phyloP scores from a whole-genome alignment of 306 rosid genomes.

The Biancaea sappan region DNA sequence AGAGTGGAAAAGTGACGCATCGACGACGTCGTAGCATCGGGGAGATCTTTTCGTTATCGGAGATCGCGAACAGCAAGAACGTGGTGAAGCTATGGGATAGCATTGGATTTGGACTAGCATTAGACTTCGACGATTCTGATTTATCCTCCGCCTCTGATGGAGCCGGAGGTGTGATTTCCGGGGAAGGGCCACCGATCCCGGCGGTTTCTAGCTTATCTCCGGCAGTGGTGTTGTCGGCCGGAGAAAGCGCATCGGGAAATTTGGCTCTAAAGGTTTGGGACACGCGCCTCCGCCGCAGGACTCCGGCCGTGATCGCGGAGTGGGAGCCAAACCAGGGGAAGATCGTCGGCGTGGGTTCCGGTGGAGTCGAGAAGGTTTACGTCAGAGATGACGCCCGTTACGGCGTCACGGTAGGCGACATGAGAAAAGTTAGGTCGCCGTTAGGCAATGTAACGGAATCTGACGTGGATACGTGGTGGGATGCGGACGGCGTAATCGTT shows the following conservation, averaged over 20 bases:
- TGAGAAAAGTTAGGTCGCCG: conserved; percentile 65
- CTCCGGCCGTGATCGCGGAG: conserved; percentile 66
- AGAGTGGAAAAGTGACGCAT: conserved; percentile 20
- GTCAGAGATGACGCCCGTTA: conserved; percentile 52
- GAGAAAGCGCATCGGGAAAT: conserved; percentile 35
- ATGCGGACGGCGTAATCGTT: conserved; percentile 50
- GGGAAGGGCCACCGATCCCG: not conserved
- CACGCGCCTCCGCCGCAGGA: conserved; percentile 60
- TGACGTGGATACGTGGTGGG: conserved; percentile 74
- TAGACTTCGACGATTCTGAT: conserved; percentile 45
- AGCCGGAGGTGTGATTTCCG: not conserved
- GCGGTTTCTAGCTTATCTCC: conserved; percentile 38
- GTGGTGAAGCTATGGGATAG: conserved; percentile 92
- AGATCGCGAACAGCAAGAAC: conserved; percentile 56
- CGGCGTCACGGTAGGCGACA: conserved; percentile 62
- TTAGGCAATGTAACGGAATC: conserved; percentile 47
- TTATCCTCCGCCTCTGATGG: not conserved
- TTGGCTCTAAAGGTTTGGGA: conserved; percentile 64
- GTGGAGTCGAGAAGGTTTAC: conserved; percentile 69
- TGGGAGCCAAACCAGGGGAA: conserved; percentile 72
- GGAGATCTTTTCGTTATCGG: conserved; percentile 59
- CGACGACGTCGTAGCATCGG: conserved; percentile 53
- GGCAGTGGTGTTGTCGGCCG: conserved; percentile 45
- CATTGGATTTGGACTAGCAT: conserved; percentile 57
- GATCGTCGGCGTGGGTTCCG: conserved; percentile 50